Base-by-base conservation (phyloP, 495 filamentous ascomycete genomes). In the Echria macrotheca region DNA sequence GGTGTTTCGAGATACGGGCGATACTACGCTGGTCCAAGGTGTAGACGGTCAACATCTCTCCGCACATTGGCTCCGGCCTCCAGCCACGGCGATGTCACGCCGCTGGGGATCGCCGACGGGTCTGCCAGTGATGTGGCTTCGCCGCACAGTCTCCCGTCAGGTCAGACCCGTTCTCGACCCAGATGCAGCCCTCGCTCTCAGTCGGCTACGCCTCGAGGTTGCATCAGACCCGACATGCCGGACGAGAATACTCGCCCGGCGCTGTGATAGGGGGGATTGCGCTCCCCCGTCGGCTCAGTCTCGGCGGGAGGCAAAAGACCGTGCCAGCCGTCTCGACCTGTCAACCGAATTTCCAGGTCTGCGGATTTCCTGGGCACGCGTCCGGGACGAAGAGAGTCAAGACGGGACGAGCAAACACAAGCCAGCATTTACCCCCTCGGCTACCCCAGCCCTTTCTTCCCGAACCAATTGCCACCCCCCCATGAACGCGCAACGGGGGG, bases 371-470 rank as follows among this genome's bases (percentile, higher is more conserved):
- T 36, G 33, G 44, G 44, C 44, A 46, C 21, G 28, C 28, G 28
- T 23, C 18, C 44, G 44, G 44, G 44, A 46, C 44, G 44, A 46
- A 31, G n/a, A n/a, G n/a, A n/a, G n/a, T n/a, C n/a, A 41, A 11
- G 44, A 41, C 44, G 44, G 44, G 44, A 46, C 44, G 44, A 46
- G 44, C 28, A 23, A 24, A 41, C 38, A 41, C 38, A 41, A 21
- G 11, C n/a, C 11, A 23, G 44, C 11, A 46, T 46, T 46, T 46
- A 46, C 44, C 44, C 41, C 31, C 31, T 46, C 29, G 44, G 44
- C 31, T 41, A 41, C 44, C 44, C 44, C 28, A 33, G 18, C 24
- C n/a, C 44, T 5, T 31, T 33, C 18, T 14, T 22, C 17, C 44
- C 44, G 44, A 31, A 32, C 44, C 44, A 46, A 46, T 46, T 15